Conservation (phyloP, 1,284 basidiomycete species). For the Fomitiporia mediterranea region DNA sequence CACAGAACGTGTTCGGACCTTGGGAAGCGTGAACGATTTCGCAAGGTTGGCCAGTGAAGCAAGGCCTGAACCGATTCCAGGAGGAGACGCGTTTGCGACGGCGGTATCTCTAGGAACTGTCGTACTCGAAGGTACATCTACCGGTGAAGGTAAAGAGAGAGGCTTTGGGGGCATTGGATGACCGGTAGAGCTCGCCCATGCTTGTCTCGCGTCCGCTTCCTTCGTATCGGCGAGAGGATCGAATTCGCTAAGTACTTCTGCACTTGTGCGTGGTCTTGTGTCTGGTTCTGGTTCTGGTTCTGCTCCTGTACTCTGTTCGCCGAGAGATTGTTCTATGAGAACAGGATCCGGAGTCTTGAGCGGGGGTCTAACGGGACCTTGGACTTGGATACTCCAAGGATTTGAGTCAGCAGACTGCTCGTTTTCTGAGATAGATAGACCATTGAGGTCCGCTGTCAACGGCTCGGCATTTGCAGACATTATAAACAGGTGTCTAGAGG, state of each 20-base stretch:
- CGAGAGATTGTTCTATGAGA: no score
- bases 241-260: constrained; percentile 54
- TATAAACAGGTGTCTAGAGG: not conserved
- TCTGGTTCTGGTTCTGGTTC: no score
- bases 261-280: not conserved
- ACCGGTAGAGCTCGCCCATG: constrained; percentile 54
- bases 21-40: constrained; percentile 54
- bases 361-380: not conserved
- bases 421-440: not conserved
- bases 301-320: no score
- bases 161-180: constrained; percentile 46
- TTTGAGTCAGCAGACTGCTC: not conserved
- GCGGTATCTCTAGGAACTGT: constrained; percentile 12
- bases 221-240: constrained; percentile 58
- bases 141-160: constrained; percentile 25
- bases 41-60: constrained; percentile 61
- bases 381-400: constrained; percentile 7
- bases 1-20: constrained; percentile 49
- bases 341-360: constrained; percentile 10
- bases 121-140: constrained; percentile 5
- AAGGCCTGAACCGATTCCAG: constrained; percentile 41
- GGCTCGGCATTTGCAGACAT: not conserved
- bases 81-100: constrained; percentile 22
- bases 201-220: constrained; percentile 52
- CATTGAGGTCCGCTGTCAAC: not conserved